Evolutionary conservation across 176 grass and related monocot species (phyloP).

Genomic region (Pontederia paniculata): DNA sequence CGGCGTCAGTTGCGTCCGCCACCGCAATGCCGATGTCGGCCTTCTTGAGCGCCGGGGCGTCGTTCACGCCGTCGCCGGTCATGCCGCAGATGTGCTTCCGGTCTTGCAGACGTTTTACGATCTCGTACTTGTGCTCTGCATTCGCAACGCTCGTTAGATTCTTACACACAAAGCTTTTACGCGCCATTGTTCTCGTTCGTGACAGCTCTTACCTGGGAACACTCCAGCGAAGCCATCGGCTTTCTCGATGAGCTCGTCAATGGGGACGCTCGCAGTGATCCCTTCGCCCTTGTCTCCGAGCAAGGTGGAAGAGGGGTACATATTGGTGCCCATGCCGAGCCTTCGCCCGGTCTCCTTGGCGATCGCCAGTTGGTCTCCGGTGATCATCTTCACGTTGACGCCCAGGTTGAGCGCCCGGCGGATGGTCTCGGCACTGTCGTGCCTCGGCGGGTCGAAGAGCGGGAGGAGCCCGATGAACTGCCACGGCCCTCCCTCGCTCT

Average conservation of each 20-base stretch:
- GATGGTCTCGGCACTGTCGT: slow-evolving; percentile 74
- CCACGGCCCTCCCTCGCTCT: slow-evolving; percentile 41
- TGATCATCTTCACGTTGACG: slow-evolving; percentile 98
- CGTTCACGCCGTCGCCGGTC: slow-evolving; percentile 89
- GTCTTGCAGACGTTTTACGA: slow-evolving; percentile 61
- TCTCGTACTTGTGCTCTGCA: slow-evolving; percentile 92
- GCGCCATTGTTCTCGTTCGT: too few relatives aligned
- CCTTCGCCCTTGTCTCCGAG: slow-evolving; percentile 30
- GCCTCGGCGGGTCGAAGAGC: slow-evolving; percentile 65
- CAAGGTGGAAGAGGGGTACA: slow-evolving; percentile 66
- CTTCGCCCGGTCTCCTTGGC: slow-evolving; percentile 71
- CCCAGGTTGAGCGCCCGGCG: slow-evolving; percentile 48
- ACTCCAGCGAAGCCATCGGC: slow-evolving; percentile 85
- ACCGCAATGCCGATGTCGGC: slow-evolving; percentile 90
- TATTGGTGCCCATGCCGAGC: slow-evolving; percentile 84
- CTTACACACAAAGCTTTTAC: too few relatives aligned
- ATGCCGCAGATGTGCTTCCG: slow-evolving; percentile 79
- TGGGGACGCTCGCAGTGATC: slow-evolving; percentile 29
- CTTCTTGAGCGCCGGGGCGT: slow-evolving; percentile 84
- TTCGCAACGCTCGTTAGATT: neutral
- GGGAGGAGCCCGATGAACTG: slow-evolving; percentile 71
- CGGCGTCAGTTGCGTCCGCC: slow-evolving; percentile 67
- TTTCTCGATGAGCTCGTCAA: slow-evolving; percentile 79
- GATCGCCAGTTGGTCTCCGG: slow-evolving; percentile 71
- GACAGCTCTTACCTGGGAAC: slow-evolving; percentile 61